A percentile compares a stretch with the other conserved stretches of the same genome.
Conservation (phyloP, 371 early-diverging fungal genomes). For the Smittium culicis region DNA sequence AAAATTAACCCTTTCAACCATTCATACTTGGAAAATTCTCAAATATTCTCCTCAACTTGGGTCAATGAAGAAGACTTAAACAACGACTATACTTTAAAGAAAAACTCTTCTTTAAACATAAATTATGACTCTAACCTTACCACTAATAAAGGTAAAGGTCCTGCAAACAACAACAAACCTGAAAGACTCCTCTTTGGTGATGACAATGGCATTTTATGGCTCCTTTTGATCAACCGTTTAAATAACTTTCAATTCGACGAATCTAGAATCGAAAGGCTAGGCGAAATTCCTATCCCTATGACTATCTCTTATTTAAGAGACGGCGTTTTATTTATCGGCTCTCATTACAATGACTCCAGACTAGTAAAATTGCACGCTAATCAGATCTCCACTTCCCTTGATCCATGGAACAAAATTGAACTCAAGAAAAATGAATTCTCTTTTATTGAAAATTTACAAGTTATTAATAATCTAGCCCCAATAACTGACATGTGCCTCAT, state of each 20-base stretch:
- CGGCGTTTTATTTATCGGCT: conserved; percentile 61
- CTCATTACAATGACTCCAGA: conserved; percentile 67
- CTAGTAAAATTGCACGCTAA: conserved; percentile 34
- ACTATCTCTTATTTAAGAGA: conserved; percentile 53
- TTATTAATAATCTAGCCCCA: conserved; percentile 65
- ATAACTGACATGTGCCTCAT: conserved; percentile 69
- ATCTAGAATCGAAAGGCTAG: conserved; percentile 30
- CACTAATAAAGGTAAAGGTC: neutral
- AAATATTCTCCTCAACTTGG: conserved; percentile 20
- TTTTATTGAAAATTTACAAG: conserved; percentile 41
- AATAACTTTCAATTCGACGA: conserved; percentile 14
- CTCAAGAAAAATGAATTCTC: conserved; percentile 6
- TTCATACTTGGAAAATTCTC: conserved; percentile 14
- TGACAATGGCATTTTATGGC: conserved; percentile 46
- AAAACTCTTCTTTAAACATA: neutral
- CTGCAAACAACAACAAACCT: neutral
- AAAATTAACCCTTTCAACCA: conserved; percentile 17
- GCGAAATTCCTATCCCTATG: conserved; percentile 41
- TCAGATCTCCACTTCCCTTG: neutral
- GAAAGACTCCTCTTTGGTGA: conserved; percentile 60
- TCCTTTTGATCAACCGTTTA: conserved; percentile 36
- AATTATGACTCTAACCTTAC: too few species aligned
- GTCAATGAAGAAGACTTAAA: conserved; percentile 13
- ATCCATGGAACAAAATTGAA: conserved; percentile 8
- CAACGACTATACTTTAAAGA: neutral